phyloP scores from a whole-genome alignment of 2,329 filamentous ascomycete species.

The Graphiopsis chlorocephala region DNA sequence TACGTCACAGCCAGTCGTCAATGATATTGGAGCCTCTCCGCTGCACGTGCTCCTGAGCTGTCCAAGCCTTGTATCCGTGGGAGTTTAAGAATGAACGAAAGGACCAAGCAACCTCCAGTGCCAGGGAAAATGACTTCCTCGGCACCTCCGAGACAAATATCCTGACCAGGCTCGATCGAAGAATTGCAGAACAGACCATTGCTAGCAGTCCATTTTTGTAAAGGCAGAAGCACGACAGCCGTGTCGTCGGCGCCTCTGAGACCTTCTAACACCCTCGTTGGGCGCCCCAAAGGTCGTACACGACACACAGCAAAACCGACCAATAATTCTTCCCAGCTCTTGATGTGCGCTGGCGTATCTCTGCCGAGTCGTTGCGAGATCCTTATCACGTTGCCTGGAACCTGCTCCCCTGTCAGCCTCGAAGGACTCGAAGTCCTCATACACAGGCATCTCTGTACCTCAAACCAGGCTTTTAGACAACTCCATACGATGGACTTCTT shows the following conservation, averaged over 20 bases:
- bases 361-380: neutral
- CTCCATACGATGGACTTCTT: neutral
- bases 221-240: neutral
- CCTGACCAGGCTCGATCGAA: neutral
- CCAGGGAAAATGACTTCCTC: neutral
- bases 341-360: neutral
- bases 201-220: neutral
- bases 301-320: neutral
- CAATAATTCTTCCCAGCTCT: neutral
- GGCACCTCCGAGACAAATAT: neutral
- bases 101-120: neutral
- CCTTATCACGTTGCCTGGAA: slow-evolving; percentile 8
- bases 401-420: neutral
- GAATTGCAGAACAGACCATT: neutral
- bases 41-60: no score
- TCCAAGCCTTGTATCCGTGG: neutral
- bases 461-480: neutral
- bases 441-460: neutral
- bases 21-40: no score
- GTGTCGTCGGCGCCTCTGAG: neutral
- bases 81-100: neutral
- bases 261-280: neutral
- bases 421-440: neutral
- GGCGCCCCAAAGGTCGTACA: neutral
- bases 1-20: no score